Conservation (phyloP, 1,284 basidiomycete genomes). For the Ustilago cynodontis region DNA sequence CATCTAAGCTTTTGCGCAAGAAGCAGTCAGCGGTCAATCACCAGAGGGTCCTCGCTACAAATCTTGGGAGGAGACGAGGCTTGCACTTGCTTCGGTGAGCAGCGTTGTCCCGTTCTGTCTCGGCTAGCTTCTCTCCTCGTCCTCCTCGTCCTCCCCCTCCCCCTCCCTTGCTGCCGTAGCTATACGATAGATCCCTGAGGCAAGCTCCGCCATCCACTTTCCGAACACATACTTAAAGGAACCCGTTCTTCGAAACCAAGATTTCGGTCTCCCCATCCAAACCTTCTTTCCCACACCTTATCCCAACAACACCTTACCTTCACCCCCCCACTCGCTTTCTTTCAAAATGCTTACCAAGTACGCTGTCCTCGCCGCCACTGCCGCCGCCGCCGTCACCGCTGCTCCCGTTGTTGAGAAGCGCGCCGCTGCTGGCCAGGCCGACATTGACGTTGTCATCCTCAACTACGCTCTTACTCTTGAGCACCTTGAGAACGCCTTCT, state of each 20-base stretch:
- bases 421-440: conserved; percentile 61
- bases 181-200: background rate
- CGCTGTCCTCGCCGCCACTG: conserved; percentile 56
- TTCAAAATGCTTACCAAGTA: conserved; percentile 54
- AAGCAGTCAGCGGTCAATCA: conserved; percentile 2
- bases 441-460: conserved; percentile 71
- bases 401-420: conserved; percentile 53
- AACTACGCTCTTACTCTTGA: conserved; percentile 79
- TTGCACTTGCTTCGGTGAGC: conserved; percentile 1
- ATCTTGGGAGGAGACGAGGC: background rate
- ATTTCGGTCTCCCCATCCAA: conserved; percentile 3
- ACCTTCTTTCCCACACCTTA: background rate
- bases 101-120: conserved; percentile 13
- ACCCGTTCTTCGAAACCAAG: background rate
- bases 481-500: conserved; percentile 79
- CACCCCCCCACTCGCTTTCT: background rate
- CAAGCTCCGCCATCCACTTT: background rate
- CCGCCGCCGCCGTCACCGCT: conserved; percentile 48
- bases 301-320: background rate
- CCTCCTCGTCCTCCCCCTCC: background rate
- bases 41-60: background rate
- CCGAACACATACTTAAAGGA: conserved; percentile 22
- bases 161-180: background rate
- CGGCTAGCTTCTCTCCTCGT: conserved; percentile 11
- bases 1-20: background rate